Evolutionary conservation across 441 rosid species (phyloP), one percentile per base, ranked within the genome.

Genomic region (Gossypium armourianum): DNA sequence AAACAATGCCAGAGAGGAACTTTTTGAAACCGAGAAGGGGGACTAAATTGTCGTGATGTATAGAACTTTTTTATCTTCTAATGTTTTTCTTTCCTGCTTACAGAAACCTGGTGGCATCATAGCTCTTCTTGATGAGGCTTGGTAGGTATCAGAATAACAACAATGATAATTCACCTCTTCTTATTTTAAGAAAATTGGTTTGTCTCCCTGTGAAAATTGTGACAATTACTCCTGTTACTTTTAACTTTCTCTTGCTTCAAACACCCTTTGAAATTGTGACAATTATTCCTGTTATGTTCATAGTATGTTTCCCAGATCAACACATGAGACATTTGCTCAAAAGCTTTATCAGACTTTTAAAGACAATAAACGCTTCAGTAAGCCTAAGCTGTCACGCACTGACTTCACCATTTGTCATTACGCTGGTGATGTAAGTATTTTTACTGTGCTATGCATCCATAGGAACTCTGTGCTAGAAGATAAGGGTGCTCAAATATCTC

Each of bases 21-120:
- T 49, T 24, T 47, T 0, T n/a, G 20, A 49, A 65, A 65, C 23
- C 7, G 4, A 13, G 43, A 1, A 4, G 70, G 59, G 57, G 58
- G 3, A 13, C 16, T 64, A 47, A 50, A 8, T 12, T 67, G 36
- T 73, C 56, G 20, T 26, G 9, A 71, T 40, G 57, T 16, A 43
- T 64, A 59, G 29, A 12, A 29, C 47, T 23, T 32, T 20, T 54
- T 13, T 45, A 70, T 53, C 36, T 58, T 67, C 81, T 83, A 62
- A 83, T 69, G 28, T 66, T 12, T 36, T 76, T 70, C 57, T 76
- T 75, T 47, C 71, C 13, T 75, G 68, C 74, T 83, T 84, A 73
- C 93, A 95, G 97, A 95, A 92, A 88, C 97, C 99, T 17, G 97
- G 99, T 10, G 98, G 99, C 73, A 89, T 95, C 78, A 83, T 95